A percentile compares a stretch with the other conserved stretches of the same genome.
Conservation (phyloP, 108 stramenopile genomes). For the Asterionellopsis glacialis region DNA sequence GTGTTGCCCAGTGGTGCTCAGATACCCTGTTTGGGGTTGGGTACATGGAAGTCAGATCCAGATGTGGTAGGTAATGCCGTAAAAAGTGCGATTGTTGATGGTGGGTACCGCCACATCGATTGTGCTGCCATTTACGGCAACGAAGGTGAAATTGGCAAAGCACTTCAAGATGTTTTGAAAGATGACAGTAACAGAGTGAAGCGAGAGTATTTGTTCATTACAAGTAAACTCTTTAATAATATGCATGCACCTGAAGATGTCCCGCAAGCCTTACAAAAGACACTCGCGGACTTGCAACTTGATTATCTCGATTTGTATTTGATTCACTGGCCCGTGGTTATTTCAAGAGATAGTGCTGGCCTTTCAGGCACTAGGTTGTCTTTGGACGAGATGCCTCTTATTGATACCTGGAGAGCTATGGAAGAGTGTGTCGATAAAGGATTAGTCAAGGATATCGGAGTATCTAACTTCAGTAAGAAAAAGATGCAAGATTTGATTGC, state of each 20-base stretch:
- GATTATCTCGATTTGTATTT: constrained; percentile 62
- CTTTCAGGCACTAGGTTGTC: background rate
- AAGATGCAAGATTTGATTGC: constrained; percentile 28
- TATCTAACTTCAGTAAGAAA: constrained; percentile 48
- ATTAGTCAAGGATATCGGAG: constrained; percentile 39
- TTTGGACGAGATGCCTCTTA: constrained; percentile 18
- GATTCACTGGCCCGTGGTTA: constrained; percentile 72
- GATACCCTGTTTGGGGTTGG: constrained; percentile 31
- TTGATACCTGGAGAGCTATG: constrained; percentile 55
- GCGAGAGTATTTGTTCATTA: constrained; percentile 46
- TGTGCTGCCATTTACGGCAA: constrained; percentile 51
- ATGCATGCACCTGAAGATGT: constrained; percentile 30
- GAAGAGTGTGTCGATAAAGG: constrained; percentile 28
- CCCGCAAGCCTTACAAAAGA: constrained; percentile 12
- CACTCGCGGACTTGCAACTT: constrained; percentile 27
- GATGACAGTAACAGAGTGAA: constrained; percentile 10
- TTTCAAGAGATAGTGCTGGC: background rate
- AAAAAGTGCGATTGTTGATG: constrained; percentile 22
- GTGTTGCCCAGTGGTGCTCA: constrained; percentile 6
- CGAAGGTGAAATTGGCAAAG: constrained; percentile 44
- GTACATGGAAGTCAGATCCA: constrained; percentile 22
- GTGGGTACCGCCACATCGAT: constrained; percentile 48
- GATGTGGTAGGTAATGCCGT: constrained; percentile 28
- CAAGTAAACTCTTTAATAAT: constrained; percentile 16
- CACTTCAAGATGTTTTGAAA: constrained; percentile 14